phyloP scores from a whole-genome alignment of 2,329 filamentous ascomycete species.

The Apiospora phragmitis region DNA sequence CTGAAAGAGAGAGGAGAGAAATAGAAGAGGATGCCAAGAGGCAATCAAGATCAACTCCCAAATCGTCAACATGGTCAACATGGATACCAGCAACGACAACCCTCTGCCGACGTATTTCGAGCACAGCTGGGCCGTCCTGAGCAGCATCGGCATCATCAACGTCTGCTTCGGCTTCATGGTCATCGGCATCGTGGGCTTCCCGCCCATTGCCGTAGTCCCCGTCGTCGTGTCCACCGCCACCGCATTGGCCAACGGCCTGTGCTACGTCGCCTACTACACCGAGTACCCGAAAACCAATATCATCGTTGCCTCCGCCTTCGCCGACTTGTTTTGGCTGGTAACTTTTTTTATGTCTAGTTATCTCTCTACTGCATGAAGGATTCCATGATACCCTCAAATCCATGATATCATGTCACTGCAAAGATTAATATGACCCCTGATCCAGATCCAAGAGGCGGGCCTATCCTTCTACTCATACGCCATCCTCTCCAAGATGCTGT shows the following conservation, averaged over 20 bases:
- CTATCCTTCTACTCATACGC: constrained; percentile 52
- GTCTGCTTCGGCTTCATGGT: constrained; percentile 40
- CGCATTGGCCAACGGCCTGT: constrained; percentile 43
- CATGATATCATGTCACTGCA: background rate
- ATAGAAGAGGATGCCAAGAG: background rate
- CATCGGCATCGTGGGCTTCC: constrained; percentile 40
- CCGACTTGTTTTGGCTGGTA: constrained; percentile 43
- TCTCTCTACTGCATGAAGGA: background rate
- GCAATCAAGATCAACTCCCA: background rate
- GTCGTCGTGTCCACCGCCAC: constrained; percentile 38
- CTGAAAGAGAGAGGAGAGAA: background rate
- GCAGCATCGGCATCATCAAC: constrained; percentile 42
- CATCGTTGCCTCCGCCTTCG: constrained; percentile 38
- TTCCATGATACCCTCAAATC: too few species aligned
- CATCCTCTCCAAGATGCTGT: constrained; percentile 52
- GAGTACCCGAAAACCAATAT: constrained; percentile 23
- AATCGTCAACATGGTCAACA: background rate
- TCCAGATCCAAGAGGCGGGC: constrained; percentile 44
- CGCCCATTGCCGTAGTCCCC: constrained; percentile 39
- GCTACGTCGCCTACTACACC: constrained; percentile 43
- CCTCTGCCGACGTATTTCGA: constrained; percentile 38
- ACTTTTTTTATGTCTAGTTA: background rate
- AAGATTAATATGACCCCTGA: background rate
- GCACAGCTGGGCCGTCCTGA: constrained; percentile 46
- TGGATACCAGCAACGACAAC: background rate